Evolutionary conservation across 345 rosid genomes (phyloP).

Genomic region (Eucalyptus albens): DNA sequence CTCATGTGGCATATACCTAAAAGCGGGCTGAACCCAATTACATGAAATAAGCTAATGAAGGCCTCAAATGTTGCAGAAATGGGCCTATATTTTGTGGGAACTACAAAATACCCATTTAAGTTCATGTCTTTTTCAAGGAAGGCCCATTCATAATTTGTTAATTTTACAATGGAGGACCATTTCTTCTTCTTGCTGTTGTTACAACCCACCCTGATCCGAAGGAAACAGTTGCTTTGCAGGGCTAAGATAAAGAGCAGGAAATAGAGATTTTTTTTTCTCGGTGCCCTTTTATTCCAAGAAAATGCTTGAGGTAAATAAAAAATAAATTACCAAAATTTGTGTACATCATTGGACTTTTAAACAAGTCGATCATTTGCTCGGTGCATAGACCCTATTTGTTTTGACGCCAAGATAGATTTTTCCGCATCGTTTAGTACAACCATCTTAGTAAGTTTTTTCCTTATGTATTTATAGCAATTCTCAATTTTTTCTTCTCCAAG

Average conservation of each 20-base stretch:
- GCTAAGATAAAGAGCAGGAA: neutral
- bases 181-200: neutral
- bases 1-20: neutral
- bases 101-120: neutral
- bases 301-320: neutral
- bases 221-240: neutral
- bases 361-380: neutral
- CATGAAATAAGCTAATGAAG: neutral
- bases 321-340: neutral
- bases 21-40: neutral
- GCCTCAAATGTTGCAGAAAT: neutral
- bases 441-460: neutral
- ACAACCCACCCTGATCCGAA: neutral
- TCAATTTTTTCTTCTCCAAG: neutral
- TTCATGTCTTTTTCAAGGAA: neutral
- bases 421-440: neutral
- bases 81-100: neutral
- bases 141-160: neutral
- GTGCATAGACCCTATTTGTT: neutral
- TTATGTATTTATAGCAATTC: neutral
- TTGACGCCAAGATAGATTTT: neutral
- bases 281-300: neutral
- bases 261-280: neutral
- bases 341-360: neutral
- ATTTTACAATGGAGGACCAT: neutral